Evolutionary conservation across 805 yeast genomes (phyloP).

Genomic region (Naumovozyma baii): DNA sequence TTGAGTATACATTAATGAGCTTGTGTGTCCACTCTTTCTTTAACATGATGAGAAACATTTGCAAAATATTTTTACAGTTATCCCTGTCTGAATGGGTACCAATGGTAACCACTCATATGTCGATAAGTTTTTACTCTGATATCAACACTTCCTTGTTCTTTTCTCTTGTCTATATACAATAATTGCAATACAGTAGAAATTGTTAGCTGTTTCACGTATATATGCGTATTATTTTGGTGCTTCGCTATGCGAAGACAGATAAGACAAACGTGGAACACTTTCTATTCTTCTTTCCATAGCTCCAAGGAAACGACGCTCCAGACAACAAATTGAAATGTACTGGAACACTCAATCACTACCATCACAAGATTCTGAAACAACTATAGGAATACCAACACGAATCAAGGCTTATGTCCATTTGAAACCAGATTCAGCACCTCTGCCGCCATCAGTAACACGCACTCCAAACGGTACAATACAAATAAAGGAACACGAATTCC

Average conservation of each 20-base stretch:
- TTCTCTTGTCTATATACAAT: neutral
- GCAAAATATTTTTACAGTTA: constrained; percentile 23
- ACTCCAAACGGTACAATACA: neutral
- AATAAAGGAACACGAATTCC: neutral
- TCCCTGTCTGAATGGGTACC: constrained; percentile 34
- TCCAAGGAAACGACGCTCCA: too few species aligned
- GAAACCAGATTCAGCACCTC: neutral
- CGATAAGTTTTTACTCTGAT: constrained; percentile 27
- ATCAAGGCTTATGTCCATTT: neutral
- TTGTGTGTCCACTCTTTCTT: neutral
- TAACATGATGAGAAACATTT: constrained; percentile 28
- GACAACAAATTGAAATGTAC: too few species aligned
- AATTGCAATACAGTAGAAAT: too few species aligned
- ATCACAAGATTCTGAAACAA: neutral
- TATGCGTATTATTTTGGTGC: too few species aligned
- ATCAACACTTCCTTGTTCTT: too few species aligned
- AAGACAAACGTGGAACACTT: too few species aligned
- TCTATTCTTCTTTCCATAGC: too few species aligned
- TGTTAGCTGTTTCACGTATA: too few species aligned
- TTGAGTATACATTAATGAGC: too few species aligned
- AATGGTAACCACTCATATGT: constrained; percentile 26
- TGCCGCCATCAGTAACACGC: neutral
- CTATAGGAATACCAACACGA: neutral
- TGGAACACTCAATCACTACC: neutral
- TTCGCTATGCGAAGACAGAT: too few species aligned